phyloP scores from a whole-genome alignment of 495 filamentous ascomycete genomes.

The Bacidia gigantensis region DNA sequence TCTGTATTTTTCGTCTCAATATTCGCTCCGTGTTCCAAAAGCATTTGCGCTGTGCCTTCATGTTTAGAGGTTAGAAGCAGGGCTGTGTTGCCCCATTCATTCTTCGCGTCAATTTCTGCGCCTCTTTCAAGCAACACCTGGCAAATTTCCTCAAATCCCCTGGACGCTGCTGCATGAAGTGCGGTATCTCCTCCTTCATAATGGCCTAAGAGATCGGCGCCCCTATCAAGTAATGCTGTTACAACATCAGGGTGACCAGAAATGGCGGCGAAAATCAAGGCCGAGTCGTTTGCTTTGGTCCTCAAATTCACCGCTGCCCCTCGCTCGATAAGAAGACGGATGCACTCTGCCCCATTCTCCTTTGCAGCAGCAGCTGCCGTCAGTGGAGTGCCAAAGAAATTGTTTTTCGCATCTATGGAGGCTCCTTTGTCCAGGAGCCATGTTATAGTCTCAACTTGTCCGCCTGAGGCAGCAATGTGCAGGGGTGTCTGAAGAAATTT shows the following conservation, averaged over 20 bases:
- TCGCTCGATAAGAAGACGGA: background rate
- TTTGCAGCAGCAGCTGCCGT: background rate
- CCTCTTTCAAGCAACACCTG: background rate
- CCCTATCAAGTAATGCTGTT: background rate
- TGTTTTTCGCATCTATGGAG: background rate
- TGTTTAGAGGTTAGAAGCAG: background rate
- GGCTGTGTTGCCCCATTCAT: background rate
- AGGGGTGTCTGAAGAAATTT: background rate
- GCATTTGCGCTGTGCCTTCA: background rate
- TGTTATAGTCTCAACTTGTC: background rate
- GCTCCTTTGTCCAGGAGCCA: background rate
- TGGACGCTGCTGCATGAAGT: background rate
- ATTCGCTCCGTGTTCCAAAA: background rate
- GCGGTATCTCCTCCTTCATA: background rate
- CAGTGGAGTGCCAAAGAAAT: background rate
- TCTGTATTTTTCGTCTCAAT: background rate
- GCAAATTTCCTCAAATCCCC: background rate
- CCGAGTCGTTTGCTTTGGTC: background rate
- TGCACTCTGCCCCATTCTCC: background rate
- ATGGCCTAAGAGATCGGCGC: background rate
- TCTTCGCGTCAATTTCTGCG: slow-evolving; percentile 2
- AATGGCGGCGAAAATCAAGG: background rate
- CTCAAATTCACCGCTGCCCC: background rate
- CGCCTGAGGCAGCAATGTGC: background rate
- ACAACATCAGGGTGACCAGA: background rate